Conservation (phyloP, 106 monocot species). For the Xerophyta viscosa region DNA sequence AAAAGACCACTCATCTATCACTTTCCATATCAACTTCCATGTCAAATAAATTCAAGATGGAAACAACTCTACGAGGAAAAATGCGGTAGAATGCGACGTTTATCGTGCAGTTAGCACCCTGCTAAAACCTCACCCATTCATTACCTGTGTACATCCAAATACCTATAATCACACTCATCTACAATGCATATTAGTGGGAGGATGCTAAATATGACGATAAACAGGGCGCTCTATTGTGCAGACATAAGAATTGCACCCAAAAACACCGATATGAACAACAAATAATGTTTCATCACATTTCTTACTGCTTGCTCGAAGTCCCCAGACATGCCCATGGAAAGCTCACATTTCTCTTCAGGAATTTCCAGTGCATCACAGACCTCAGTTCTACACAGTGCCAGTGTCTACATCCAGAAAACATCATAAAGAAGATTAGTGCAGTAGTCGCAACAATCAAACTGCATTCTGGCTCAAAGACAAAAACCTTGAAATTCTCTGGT, state of each 20-base stretch:
- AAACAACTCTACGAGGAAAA: too few species aligned
- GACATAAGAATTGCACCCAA: too few species aligned
- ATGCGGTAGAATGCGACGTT: too few species aligned
- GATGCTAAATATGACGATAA: too few species aligned
- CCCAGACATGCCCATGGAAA: slow-evolving; percentile 97
- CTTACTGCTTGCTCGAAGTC: slow-evolving; percentile 89
- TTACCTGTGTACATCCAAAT: too few species aligned
- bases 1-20: not conserved
- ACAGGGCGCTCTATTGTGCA: too few species aligned
- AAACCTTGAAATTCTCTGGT: slow-evolving; percentile 83
- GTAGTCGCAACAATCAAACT: not conserved
- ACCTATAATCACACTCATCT: too few species aligned
- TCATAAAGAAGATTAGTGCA: not conserved
- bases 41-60: too few species aligned
- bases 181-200: too few species aligned
- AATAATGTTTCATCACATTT: not conserved
- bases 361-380: slow-evolving; percentile 64
- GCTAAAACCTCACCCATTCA: too few species aligned
- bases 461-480: not conserved
- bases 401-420: slow-evolving; percentile 21
- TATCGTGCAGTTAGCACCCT: too few species aligned
- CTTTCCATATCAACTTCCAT: too few species aligned
- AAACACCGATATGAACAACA: not conserved
- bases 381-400: slow-evolving; percentile 45
- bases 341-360: slow-evolving; percentile 46